Conservation (phyloP, 805 yeast species). For the Tetrapisispora arboricola region DNA sequence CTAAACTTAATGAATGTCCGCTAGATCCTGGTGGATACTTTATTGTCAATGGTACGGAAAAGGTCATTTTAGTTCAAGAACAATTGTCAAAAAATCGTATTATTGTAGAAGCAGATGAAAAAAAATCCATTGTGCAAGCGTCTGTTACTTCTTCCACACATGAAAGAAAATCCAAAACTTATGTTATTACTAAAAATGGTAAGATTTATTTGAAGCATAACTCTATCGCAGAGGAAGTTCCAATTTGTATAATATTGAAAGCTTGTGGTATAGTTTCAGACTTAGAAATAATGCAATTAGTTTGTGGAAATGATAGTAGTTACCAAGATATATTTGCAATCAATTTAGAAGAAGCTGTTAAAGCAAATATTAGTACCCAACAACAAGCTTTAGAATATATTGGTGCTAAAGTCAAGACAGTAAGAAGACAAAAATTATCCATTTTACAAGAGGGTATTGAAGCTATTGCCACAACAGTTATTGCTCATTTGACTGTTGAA, state of each 20-base stretch:
- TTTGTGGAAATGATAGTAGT: slow-evolving; percentile 79
- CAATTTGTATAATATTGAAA: slow-evolving; percentile 83
- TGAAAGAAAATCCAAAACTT: slow-evolving; percentile 95
- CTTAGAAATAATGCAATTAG: slow-evolving; percentile 84
- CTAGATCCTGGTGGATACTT: slow-evolving; percentile 98
- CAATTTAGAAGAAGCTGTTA: slow-evolving; percentile 89
- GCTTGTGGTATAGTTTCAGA: slow-evolving; percentile 94
- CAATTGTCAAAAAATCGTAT: slow-evolving; percentile 95
- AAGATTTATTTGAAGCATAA: slow-evolving; percentile 88
- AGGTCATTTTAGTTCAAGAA: slow-evolving; percentile 92
- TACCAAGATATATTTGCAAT: slow-evolving; percentile 90
- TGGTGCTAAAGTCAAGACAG: slow-evolving; percentile 85
- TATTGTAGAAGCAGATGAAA: slow-evolving; percentile 94
- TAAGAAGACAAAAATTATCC: slow-evolving; percentile 79
- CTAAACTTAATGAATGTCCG: slow-evolving; percentile 84
- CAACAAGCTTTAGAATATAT: slow-evolving; percentile 87
- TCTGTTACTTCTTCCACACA: slow-evolving; percentile 97
- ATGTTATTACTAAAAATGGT: slow-evolving; percentile 84
- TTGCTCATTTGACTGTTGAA: slow-evolving; percentile 85
- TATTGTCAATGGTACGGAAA: slow-evolving; percentile 95
- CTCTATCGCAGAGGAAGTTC: slow-evolving; percentile 90
- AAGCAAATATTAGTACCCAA: slow-evolving; percentile 76
- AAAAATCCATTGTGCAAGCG: slow-evolving; percentile 90
- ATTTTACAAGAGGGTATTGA: slow-evolving; percentile 91
- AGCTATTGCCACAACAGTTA: slow-evolving; percentile 89